Percentiles rank a stretch among this genome's conserved stretches.
Evolutionary conservation across 345 rosid genomes (phyloP).

Genomic region (Rubroshorea leprosula): DNA sequence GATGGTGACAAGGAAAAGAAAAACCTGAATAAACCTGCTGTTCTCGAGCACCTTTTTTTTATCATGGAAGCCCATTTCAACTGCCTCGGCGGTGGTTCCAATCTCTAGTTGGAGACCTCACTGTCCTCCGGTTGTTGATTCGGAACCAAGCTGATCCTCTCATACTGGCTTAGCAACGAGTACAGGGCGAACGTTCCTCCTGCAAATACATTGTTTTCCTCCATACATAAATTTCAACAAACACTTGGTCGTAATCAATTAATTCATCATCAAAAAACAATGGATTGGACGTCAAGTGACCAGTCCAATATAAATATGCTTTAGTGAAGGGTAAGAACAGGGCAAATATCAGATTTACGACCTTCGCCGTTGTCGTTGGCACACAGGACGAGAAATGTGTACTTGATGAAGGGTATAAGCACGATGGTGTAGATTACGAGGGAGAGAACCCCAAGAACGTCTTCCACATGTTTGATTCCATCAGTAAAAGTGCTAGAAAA

Average conservation of each 20-base stretch:
- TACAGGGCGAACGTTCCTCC: slow-evolving; percentile 68
- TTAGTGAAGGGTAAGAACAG: too few relatives aligned
- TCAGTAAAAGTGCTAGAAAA: slow-evolving; percentile 48
- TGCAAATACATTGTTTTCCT: slow-evolving; percentile 1
- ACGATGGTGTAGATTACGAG: slow-evolving; percentile 58
- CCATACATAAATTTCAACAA: background rate
- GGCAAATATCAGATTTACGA: slow-evolving; percentile 1
- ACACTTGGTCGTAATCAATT: background rate
- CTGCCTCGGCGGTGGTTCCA: slow-evolving; percentile 20
- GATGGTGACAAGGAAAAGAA: slow-evolving; percentile 59
- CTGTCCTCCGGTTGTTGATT: slow-evolving; percentile 42
- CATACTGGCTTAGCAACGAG: slow-evolving; percentile 46
- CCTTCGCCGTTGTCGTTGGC: slow-evolving; percentile 90
- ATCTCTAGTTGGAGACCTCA: slow-evolving; percentile 38
- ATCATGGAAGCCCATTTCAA: slow-evolving; percentile 22
- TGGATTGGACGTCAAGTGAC: too few relatives aligned
- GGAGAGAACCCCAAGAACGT: slow-evolving; percentile 58
- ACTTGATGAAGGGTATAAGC: slow-evolving; percentile 54
- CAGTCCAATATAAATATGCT: too few relatives aligned
- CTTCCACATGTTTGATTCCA: slow-evolving; percentile 34
- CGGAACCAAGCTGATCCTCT: slow-evolving; percentile 36
- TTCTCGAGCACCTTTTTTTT: slow-evolving; percentile 47
- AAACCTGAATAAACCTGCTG: slow-evolving; percentile 23
- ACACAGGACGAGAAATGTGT: slow-evolving; percentile 55
- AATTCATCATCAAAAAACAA: too few relatives aligned